A percentile compares a stretch with the other conserved stretches of the same genome.
These are phyloP conservation scores for Termitomyces heimii DNA, from an alignment of 768 basidiomycete species.

Conservation along the genomic window DNA sequence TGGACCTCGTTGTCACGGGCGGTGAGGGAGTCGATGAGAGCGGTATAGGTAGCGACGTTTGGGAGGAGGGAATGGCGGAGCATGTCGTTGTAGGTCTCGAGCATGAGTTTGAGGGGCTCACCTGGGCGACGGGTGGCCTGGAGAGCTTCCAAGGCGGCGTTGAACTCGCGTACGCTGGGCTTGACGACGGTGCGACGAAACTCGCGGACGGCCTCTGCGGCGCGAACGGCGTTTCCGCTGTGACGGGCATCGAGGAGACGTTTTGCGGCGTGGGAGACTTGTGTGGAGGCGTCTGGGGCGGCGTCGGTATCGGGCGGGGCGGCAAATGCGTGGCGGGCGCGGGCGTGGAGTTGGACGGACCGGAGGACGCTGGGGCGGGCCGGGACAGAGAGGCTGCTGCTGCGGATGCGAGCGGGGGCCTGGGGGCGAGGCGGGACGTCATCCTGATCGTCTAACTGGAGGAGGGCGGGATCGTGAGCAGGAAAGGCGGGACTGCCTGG, in stretches of 20 bases:
- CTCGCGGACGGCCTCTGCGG: constrained; percentile 28
- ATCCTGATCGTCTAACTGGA: constrained; percentile 53
- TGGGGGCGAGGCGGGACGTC: constrained; percentile 30
- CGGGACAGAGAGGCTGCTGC: constrained; percentile 54
- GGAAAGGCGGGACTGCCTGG: constrained; percentile 50
- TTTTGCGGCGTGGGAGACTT: constrained; percentile 7
- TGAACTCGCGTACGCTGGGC: constrained; percentile 51
- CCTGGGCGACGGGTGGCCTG: constrained; percentile 37
- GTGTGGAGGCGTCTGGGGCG: too few species aligned
- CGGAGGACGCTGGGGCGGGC: constrained; percentile 50
- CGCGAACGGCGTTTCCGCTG: constrained; percentile 19
- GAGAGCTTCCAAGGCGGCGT: constrained; percentile 54
- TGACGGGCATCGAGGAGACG: constrained; percentile 22
- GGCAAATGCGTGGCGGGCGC: constrained; percentile 54
- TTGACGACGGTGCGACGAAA: constrained; percentile 22
- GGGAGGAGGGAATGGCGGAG: constrained; percentile 57
- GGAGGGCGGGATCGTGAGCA: constrained; percentile 41
- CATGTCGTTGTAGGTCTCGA: constrained; percentile 72
- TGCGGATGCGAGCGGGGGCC: constrained; percentile 36
- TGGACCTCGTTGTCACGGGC: constrained; percentile 64
- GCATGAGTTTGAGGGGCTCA: constrained; percentile 48
- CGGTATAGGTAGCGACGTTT: constrained; percentile 53
- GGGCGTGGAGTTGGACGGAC: constrained; percentile 58
- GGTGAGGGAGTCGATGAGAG: constrained; percentile 56
- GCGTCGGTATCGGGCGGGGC: constrained; percentile 1